Evolutionary conservation across 345 rosid genomes (phyloP), one percentile per base, ranked within the genome.

Genomic region (Salix koriyanagi): DNA sequence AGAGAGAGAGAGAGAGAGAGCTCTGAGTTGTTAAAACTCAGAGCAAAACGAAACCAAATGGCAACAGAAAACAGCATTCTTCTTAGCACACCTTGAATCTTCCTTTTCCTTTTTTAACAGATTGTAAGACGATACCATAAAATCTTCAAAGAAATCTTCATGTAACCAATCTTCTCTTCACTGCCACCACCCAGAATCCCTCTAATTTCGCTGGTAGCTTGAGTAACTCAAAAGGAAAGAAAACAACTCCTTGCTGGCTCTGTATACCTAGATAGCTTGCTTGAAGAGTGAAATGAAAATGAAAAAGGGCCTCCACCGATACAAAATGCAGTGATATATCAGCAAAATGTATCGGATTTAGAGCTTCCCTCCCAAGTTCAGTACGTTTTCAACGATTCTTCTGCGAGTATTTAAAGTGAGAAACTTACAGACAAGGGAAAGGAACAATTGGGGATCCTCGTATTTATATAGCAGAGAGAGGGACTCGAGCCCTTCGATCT

Each of bases 391-490:
- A 56, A n/a, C 28, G 11, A 56, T 8, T 56, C 62, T 56, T 56
- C 23, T 9, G 62, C 11, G 14, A 56, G 62, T 1, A 56, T 56
- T 56, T 23, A n/a, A 56, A 56, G 23, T 9, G 28, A 56, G 26
- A 56, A 56, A 10, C 62, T 56, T 26, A 61, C 72, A 80, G 82
- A 71, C 84, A 74, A 65, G 78, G 82, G 86, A 77, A 71, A 83
- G 48, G 76, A 81, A 70, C 77, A 77, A 58, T 65, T 34, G 15
- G 12, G 72, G 70, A 65, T 71, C 25, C 36, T 6, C 60, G 62
- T 79, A 82, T 86, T 79, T 90, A 86, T 87, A 88, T 83, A 85
- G 74, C 44, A 7, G 12, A 76, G 75, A 18, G 25, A 64, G 30
- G 48, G 23, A 3, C 23, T 67, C 77, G 80, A 91, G 94, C 79